These are phyloP conservation scores for Plasmodium vinckei DNA, from an alignment of 169 alveolate species.

Conservation along the genomic window DNA sequence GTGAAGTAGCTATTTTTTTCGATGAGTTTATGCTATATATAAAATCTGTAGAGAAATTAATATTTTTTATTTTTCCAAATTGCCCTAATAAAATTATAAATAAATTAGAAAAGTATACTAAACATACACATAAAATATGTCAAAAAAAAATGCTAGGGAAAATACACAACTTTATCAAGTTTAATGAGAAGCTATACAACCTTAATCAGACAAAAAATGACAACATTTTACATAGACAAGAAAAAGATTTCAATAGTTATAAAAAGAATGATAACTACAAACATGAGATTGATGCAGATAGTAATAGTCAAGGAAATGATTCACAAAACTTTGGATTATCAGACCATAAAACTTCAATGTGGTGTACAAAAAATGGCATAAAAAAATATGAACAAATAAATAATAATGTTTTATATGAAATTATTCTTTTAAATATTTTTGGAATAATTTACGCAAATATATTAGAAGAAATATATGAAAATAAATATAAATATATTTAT, in stretches of 20 bases:
- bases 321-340: too few species aligned
- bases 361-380: too few species aligned
- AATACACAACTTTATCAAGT: background rate
- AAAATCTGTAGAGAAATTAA: conserved; percentile 31
- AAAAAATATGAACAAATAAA: too few species aligned
- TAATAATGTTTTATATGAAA: background rate
- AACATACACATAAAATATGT: conserved; percentile 7
- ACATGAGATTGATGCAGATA: too few species aligned
- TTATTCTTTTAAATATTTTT: conserved; percentile 27
- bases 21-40: conserved; percentile 55
- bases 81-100: conserved; percentile 32
- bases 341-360: too few species aligned
- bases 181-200: conserved; percentile 10
- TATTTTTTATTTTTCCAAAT: conserved; percentile 21
- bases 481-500: conserved; percentile 39
- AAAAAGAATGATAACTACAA: too few species aligned
- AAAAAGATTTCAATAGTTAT: background rate
- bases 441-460: conserved; percentile 29
- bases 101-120: conserved; percentile 10
- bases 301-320: too few species aligned
- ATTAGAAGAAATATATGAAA: conserved; percentile 32
- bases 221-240: background rate
- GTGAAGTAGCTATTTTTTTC: background rate
- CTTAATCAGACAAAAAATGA: background rate
- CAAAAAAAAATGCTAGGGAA: background rate